Percentiles rank a stretch among this genome's conserved stretches.
These are phyloP conservation scores for Aureobasidium sp. DNA, from an alignment of 2,329 filamentous ascomycete species.

Conservation along the genomic window DNA sequence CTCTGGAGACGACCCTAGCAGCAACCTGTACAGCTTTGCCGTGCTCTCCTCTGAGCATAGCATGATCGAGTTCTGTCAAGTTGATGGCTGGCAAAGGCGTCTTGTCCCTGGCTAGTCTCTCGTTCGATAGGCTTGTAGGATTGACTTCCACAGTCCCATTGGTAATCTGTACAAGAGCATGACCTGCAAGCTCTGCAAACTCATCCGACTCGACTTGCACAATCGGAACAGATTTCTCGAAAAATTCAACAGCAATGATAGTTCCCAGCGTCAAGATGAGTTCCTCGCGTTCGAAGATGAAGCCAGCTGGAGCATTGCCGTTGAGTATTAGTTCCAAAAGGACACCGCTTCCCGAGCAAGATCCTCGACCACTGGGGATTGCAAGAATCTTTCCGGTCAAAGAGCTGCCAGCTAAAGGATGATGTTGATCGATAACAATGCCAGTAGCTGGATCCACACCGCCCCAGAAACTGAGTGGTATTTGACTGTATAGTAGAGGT, in stretches of 20 bases:
- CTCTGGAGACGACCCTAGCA: slow-evolving; percentile 31
- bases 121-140: neutral
- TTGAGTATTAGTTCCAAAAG: slow-evolving; percentile 39
- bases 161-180: neutral
- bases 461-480: slow-evolving; percentile 38
- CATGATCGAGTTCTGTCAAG: slow-evolving; percentile 15
- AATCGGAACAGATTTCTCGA: slow-evolving; percentile 34
- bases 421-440: slow-evolving; percentile 36
- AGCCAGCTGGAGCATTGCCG: slow-evolving; percentile 28
- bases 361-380: slow-evolving; percentile 39
- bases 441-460: slow-evolving; percentile 35
- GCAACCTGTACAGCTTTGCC: slow-evolving; percentile 29
- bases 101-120: neutral
- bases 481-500: neutral
- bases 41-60: slow-evolving; percentile 18
- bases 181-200: slow-evolving; percentile 12
- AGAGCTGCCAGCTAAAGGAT: slow-evolving; percentile 29
- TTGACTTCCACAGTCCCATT: neutral
- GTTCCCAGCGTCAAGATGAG: slow-evolving; percentile 40
- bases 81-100: neutral
- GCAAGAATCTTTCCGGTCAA: slow-evolving; percentile 31
- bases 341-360: slow-evolving; percentile 38
- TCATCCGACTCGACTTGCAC: slow-evolving; percentile 20
- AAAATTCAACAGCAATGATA: slow-evolving; percentile 35
- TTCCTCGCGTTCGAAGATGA: slow-evolving; percentile 36